These are phyloP conservation scores for Heritiera littoralis DNA, from an alignment of 345 rosid species.

Conservation along the genomic window DNA sequence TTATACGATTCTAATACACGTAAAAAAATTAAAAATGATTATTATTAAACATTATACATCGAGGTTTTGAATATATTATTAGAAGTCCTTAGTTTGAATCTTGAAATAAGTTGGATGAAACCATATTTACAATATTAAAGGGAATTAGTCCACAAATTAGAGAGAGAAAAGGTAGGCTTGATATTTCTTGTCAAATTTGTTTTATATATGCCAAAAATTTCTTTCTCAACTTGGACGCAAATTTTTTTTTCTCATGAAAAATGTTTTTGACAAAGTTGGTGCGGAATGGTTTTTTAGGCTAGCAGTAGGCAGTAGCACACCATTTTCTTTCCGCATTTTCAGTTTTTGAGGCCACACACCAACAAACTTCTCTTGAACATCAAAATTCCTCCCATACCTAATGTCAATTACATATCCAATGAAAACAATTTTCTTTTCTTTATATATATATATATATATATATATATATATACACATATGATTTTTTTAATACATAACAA, in stretches of 20 bases:
- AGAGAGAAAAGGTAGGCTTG: neutral
- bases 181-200: neutral
- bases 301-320: neutral
- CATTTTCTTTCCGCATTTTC: neutral
- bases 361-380: neutral
- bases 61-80: neutral
- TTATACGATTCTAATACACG: too few relatives aligned
- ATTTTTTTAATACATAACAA: too few relatives aligned
- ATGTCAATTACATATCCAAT: neutral
- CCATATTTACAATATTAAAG: neutral
- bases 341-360: neutral
- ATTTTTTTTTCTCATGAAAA: neutral
- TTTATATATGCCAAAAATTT: neutral
- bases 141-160: neutral
- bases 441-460: too few relatives aligned
- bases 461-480: too few relatives aligned
- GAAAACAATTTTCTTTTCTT: neutral
- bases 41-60: too few relatives aligned
- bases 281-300: neutral
- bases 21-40: too few relatives aligned
- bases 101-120: neutral
- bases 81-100: neutral
- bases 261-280: neutral
- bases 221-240: neutral
- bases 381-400: neutral